phyloP scores from a whole-genome alignment of 352 stramenopile genomes.

The Phytophthora megakarya region DNA sequence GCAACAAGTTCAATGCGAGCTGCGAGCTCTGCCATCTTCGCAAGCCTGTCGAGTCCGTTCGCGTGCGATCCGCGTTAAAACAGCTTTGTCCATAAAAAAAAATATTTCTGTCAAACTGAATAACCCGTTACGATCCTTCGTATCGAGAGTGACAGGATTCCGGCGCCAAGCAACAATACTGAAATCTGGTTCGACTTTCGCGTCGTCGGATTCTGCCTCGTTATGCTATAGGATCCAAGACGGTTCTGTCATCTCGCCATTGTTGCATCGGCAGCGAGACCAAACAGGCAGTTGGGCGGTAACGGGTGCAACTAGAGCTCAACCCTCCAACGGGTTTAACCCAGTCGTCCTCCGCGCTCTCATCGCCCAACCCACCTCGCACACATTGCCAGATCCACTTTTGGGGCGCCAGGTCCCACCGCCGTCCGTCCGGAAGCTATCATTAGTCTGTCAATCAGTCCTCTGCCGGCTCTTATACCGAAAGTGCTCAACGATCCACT shows the following conservation, averaged over 20 bases:
- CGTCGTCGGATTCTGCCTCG: constrained; percentile 10
- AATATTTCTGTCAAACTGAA: neutral
- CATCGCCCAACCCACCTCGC: constrained; percentile 31
- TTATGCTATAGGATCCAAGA: constrained; percentile 8
- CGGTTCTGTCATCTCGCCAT: constrained; percentile 23
- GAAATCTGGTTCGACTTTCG: constrained; percentile 35
- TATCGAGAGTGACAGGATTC: constrained; percentile 16
- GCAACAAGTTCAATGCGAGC: constrained; percentile 39
- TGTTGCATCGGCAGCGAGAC: constrained; percentile 32
- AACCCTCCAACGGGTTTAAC: constrained; percentile 8
- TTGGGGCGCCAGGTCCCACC: constrained; percentile 16
- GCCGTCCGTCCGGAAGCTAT: constrained; percentile 31
- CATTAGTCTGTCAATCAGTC: constrained; percentile 42
- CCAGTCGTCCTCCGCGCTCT: constrained; percentile 31
- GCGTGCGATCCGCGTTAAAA: neutral
- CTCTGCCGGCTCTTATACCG: constrained; percentile 36
- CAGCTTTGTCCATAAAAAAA: neutral
- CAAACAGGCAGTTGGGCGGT: constrained; percentile 15
- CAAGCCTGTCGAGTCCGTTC: constrained; percentile 12
- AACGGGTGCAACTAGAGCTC: constrained; percentile 24
- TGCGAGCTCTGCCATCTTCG: constrained; percentile 17
- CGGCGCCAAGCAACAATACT: neutral
- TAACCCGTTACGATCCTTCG: constrained; percentile 1
- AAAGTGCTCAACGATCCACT: constrained; percentile 4
- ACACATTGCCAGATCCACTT: constrained; percentile 21